These are phyloP conservation scores for Malassezia pachydermatis DNA, from an alignment of 1,284 basidiomycete genomes.

Conservation along the genomic window DNA sequence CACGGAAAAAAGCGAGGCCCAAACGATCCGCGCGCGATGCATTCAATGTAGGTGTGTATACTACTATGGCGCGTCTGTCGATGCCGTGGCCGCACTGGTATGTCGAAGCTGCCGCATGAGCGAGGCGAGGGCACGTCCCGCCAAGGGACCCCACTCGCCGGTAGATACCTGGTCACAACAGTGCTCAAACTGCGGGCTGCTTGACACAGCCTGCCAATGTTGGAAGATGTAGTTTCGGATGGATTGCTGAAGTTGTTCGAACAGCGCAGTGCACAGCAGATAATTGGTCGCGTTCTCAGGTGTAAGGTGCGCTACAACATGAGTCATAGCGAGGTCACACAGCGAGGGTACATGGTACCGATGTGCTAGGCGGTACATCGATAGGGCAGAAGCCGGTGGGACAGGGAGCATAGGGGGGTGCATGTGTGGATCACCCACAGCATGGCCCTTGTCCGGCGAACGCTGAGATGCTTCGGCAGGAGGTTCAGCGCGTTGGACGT, in stretches of 20 bases:
- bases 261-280: conserved; percentile 53
- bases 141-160: conserved; percentile 24
- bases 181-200: conserved; percentile 34
- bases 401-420: conserved; percentile 60
- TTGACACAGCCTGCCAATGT: conserved; percentile 31
- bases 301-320: conserved; percentile 64
- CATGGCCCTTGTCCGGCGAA: not conserved
- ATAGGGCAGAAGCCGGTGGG: conserved; percentile 53
- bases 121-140: conserved; percentile 12
- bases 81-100: not conserved
- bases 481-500: not conserved
- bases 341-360: conserved; percentile 63
- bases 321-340: conserved; percentile 60
- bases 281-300: conserved; percentile 63
- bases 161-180: conserved; percentile 40
- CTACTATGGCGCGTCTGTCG: not conserved
- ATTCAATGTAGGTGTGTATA: not conserved
- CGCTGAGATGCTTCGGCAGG: not conserved
- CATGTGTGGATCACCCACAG: conserved; percentile 57
- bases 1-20: not conserved
- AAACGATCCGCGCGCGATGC: not conserved
- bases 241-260: conserved; percentile 28
- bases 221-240: conserved; percentile 39
- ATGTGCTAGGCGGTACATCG: conserved; percentile 70
- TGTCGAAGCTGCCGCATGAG: conserved; percentile 17